phyloP scores from a whole-genome alignment of 805 yeast species.

The Kuraishia piskuri region DNA sequence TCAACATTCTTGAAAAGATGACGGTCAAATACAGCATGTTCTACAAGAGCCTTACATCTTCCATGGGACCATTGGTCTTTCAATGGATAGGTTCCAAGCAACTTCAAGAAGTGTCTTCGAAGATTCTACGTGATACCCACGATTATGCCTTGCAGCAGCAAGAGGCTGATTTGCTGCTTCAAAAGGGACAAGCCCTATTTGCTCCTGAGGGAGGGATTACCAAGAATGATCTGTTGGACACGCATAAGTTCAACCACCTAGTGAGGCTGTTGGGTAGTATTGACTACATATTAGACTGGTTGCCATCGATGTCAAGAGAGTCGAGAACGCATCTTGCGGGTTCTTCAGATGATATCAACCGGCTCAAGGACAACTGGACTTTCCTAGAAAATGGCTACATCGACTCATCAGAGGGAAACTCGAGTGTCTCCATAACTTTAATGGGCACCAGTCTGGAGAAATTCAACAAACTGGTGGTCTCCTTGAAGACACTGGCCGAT shows the following conservation, averaged over 20 bases:
- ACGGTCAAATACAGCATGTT: constrained; percentile 22
- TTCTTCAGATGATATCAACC: constrained; percentile 10
- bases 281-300: constrained; percentile 51
- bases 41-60: constrained; percentile 17
- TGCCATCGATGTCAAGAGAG: constrained; percentile 43
- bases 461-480: constrained; percentile 28
- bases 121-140: background rate
- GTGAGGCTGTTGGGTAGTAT: constrained; percentile 46
- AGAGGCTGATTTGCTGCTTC: constrained; percentile 3
- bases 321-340: constrained; percentile 9
- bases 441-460: constrained; percentile 16
- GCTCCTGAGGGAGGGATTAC: constrained; percentile 1
- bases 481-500: constrained; percentile 26
- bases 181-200: background rate
- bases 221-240: constrained; percentile 43
- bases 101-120: constrained; percentile 8
- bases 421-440: constrained; percentile 6
- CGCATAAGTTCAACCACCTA: constrained; percentile 39
- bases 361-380: constrained; percentile 22
- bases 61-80: constrained; percentile 3
- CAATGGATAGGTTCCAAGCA: constrained; percentile 12
- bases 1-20: constrained; percentile 31
- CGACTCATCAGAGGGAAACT: constrained; percentile 1
- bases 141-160: background rate
- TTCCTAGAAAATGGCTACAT: constrained; percentile 12